Base-by-base conservation (phyloP, 108 stramenopile species). In the Thalassiosira profunda region DNA sequence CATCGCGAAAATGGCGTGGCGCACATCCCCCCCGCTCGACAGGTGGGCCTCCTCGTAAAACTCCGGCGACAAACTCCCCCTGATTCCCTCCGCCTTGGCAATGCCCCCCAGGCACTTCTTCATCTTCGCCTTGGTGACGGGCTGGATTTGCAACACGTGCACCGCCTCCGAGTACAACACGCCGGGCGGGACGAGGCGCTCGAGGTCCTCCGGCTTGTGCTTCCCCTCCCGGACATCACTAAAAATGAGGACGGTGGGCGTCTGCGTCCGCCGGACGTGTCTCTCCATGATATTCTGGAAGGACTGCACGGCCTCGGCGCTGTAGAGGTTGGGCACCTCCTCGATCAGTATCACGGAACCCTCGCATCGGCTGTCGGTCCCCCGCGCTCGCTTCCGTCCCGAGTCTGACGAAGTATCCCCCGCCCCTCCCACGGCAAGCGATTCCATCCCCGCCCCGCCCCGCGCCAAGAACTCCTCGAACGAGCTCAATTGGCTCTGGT, bases 201-300 rank as follows among this genome's bases (percentile, higher is more conserved):
- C 89, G 70, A 95, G 74, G 75, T 95, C 91, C 9, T 79, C 77
- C 12, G 89, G 91, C 55, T 61, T 75, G 66, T 88, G 88, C 35
- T 86, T 92, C 3, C 94, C 94, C 76, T 91, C 94, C 31, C 63
- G 55, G 1, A 90, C 90, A 70, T 95, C 84, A 58, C 82, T 84
- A 43, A 81, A 92, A 31, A 95, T 79, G 10, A 88, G 63, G 17
- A 95, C 53, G n/a, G 87, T 91, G 8, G 90, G 90, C 21, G 76
- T 61, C 18, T 54, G 55, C 3, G 87, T 74, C 33, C 64, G 30
- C 55, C 79, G 74, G 9, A 94, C 37, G 58, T 91, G 88, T 33
- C 61, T 62, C 14, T 67, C 74, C 80, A 94, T 83, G 25, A 87
- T 79, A 14, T 71, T 56, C 75, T 76, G 86, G 63, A 93, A 93